Conservation (phyloP, 2,329 filamentous ascomycete genomes). For the Neofusicoccum sp. region DNA sequence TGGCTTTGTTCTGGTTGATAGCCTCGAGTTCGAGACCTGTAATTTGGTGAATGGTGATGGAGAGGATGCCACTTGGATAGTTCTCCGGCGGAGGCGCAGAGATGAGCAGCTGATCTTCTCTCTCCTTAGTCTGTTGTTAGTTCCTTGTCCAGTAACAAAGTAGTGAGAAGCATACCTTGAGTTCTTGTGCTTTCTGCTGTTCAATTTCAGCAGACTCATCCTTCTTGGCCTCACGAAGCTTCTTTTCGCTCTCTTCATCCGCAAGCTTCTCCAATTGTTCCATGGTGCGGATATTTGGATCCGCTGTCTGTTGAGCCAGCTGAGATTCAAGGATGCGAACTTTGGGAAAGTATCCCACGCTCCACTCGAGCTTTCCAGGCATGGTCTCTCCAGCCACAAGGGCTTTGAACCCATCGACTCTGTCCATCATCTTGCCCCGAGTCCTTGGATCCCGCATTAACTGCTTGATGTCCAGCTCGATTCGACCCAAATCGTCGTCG, state of each 20-base stretch:
- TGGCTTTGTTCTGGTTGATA: slow-evolving; percentile 57
- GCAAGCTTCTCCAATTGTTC: slow-evolving; percentile 64
- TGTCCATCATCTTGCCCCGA: slow-evolving; percentile 63
- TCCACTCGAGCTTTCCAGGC: slow-evolving; percentile 71
- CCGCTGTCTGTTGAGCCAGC: slow-evolving; percentile 62
- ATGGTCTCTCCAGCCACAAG: slow-evolving; percentile 67
- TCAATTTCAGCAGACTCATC: slow-evolving; percentile 64
- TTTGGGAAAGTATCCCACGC: slow-evolving; percentile 72
- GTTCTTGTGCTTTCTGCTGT: slow-evolving; percentile 69
- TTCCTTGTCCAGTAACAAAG: not conserved
- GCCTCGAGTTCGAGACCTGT: slow-evolving; percentile 66
- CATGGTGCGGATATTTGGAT: slow-evolving; percentile 59
- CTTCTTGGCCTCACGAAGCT: slow-evolving; percentile 66
- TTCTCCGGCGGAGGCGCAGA: slow-evolving; percentile 65
- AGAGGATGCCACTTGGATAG: slow-evolving; percentile 67
- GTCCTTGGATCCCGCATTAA: slow-evolving; percentile 64
- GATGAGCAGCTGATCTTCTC: slow-evolving; percentile 65
- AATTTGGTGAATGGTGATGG: slow-evolving; percentile 73
- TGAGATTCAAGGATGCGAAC: slow-evolving; percentile 64
- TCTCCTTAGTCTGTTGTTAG: slow-evolving; percentile 26
- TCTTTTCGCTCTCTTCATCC: slow-evolving; percentile 56
- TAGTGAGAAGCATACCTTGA: slow-evolving; percentile 47
- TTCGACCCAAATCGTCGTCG: slow-evolving; percentile 73
- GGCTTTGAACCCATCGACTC: slow-evolving; percentile 67
- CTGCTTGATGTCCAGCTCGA: slow-evolving; percentile 68